Conservation (phyloP, 2,329 filamentous ascomycete species). For the Monosporascus sp. region DNA sequence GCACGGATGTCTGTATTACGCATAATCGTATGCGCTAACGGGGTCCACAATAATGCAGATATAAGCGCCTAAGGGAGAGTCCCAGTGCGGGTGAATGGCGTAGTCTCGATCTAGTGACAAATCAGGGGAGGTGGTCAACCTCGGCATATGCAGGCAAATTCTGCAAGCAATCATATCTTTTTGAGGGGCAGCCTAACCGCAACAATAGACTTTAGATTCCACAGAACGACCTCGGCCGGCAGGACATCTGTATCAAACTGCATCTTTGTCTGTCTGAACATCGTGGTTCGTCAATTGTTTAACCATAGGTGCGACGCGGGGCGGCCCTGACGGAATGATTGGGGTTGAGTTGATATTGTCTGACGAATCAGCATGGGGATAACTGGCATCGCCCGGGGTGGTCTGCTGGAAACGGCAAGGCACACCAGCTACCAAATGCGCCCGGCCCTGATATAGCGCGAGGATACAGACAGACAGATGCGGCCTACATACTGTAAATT, state of each 20-base stretch:
- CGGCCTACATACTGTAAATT: slow-evolving; percentile 2
- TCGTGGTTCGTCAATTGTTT: slow-evolving; percentile 17
- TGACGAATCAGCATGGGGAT: slow-evolving; percentile 11
- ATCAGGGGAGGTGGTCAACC: no score
- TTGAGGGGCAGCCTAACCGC: neutral
- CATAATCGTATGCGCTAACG: no score
- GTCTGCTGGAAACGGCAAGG: slow-evolving; percentile 20
- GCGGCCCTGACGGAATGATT: slow-evolving; percentile 11
- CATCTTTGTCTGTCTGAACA: slow-evolving; percentile 11
- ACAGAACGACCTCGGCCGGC: neutral
- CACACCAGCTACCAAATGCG: slow-evolving; percentile 15
- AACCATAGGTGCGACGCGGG: slow-evolving; percentile 9
- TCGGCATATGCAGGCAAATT: neutral
- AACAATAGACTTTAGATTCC: neutral
- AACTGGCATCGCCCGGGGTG: slow-evolving; percentile 12
- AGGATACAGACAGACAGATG: neutral
- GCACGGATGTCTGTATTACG: no score
- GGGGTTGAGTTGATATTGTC: slow-evolving; percentile 11
- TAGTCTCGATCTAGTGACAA: no score
- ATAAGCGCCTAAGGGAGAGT: no score
- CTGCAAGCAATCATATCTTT: no score
- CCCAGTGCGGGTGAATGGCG: no score
- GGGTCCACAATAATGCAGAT: no score
- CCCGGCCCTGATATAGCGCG: slow-evolving; percentile 2
- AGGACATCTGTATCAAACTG: slow-evolving; percentile 15